phyloP scores from a whole-genome alignment of 805 yeast genomes.

The Candida oleophila region DNA sequence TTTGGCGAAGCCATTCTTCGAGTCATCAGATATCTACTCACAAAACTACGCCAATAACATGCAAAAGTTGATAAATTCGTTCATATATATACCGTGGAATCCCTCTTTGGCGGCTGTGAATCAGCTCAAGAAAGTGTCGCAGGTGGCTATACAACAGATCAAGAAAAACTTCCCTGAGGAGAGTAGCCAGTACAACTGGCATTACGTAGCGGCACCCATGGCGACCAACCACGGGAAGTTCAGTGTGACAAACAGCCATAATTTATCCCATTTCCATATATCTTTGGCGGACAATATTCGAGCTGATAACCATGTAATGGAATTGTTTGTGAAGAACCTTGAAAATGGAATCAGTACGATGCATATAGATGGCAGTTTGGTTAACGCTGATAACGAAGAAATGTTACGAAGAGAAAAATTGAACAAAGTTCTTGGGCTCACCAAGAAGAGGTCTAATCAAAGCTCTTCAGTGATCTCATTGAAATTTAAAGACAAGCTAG shows the following conservation, averaged over 20 bases:
- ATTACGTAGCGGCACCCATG: conserved; percentile 7
- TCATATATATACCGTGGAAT: conserved; percentile 14
- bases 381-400: conserved; percentile 7
- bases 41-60: conserved; percentile 10
- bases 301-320: conserved; percentile 9
- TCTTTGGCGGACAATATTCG: conserved; percentile 11
- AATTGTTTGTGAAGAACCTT: conserved; percentile 9
- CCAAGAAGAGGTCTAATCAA: background rate
- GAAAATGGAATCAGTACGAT: conserved; percentile 3
- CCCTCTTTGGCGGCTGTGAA: conserved; percentile 11
- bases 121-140: conserved; percentile 9
- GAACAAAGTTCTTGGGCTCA: conserved; percentile 5
- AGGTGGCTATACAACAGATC: conserved; percentile 8
- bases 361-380: conserved; percentile 3
- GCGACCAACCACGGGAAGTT: conserved; percentile 7
- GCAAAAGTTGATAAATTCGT: conserved; percentile 10
- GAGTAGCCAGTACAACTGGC: conserved; percentile 11
- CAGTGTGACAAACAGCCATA: conserved; percentile 9
- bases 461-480: background rate
- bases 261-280: conserved; percentile 11
- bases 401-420: conserved; percentile 7
- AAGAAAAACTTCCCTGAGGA: conserved; percentile 3
- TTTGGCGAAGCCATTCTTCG: background rate
- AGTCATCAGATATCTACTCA: conserved; percentile 10
- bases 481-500: background rate